These are phyloP conservation scores for Cordyceps fumosorosea DNA, from an alignment of 2,329 filamentous ascomycete genomes.

Conservation along the genomic window DNA sequence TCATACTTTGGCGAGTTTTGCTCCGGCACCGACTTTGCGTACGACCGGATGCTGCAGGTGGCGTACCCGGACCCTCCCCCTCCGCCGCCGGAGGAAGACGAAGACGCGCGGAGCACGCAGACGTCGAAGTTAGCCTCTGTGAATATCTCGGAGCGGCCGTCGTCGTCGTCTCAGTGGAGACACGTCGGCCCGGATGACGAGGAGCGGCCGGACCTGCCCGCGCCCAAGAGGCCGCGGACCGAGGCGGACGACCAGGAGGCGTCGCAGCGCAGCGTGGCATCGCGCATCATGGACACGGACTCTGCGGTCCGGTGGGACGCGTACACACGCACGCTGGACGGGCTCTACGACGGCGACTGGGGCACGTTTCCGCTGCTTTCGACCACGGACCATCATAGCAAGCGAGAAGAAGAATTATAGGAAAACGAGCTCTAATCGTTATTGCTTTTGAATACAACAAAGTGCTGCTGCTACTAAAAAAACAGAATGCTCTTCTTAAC, in stretches of 20 bases:
- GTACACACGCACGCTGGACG: slow-evolving; percentile 27
- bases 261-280: slow-evolving; percentile 14
- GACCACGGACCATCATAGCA: slow-evolving; percentile 27
- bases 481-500: neutral
- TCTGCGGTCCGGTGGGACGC: slow-evolving; percentile 26
- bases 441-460: neutral
- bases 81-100: neutral
- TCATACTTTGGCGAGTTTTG: slow-evolving; percentile 67
- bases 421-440: neutral
- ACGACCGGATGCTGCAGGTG: slow-evolving; percentile 55
- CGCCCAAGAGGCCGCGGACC: neutral
- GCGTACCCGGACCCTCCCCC: slow-evolving; percentile 6
- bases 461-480: no score
- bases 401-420: slow-evolving; percentile 28
- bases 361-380: slow-evolving; percentile 28
- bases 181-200: neutral
- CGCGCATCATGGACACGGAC: slow-evolving; percentile 14
- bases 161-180: neutral
- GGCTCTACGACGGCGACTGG: slow-evolving; percentile 25
- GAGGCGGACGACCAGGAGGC: neutral
- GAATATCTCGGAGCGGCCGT: neutral
- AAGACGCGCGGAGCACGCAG: neutral
- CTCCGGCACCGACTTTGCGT: slow-evolving; percentile 50
- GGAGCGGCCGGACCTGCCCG: neutral
- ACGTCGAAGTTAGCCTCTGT: neutral